Evolutionary conservation across 2,329 filamentous ascomycete genomes (phyloP).

Genomic region (Trichoderma polysporum): DNA sequence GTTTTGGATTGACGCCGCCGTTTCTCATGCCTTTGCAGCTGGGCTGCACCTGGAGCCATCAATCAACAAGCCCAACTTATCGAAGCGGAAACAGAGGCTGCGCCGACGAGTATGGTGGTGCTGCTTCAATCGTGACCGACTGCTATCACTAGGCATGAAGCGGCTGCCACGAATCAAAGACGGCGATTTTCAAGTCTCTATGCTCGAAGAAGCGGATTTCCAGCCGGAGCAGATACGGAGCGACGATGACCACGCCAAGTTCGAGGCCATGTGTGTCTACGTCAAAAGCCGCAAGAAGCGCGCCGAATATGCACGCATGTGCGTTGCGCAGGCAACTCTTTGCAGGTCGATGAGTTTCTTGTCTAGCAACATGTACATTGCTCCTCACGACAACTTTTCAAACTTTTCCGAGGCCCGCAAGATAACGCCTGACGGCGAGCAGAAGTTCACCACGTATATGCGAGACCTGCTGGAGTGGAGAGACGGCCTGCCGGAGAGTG

Average conservation of each 20-base stretch:
- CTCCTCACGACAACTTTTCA: slow-evolving; percentile 5
- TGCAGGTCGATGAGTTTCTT: slow-evolving; percentile 17
- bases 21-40: slow-evolving; percentile 14
- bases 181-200: slow-evolving; percentile 10
- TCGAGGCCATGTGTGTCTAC: slow-evolving; percentile 15
- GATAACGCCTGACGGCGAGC: slow-evolving; percentile 1
- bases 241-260: slow-evolving; percentile 5
- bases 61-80: slow-evolving; percentile 5
- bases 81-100: slow-evolving; percentile 8
- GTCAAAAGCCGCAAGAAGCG: slow-evolving; percentile 17
- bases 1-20: slow-evolving; percentile 16
- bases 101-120: slow-evolving; percentile 15
- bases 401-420: background rate
- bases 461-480: slow-evolving; percentile 18
- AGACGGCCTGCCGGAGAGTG: slow-evolving; percentile 12
- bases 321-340: slow-evolving; percentile 6
- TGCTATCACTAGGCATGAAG: slow-evolving; percentile 14
- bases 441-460: slow-evolving; percentile 15
- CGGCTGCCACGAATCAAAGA: slow-evolving; percentile 7
- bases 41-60: slow-evolving; percentile 15
- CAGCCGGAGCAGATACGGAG: slow-evolving; percentile 13
- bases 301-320: slow-evolving; percentile 12
- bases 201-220: slow-evolving; percentile 17
- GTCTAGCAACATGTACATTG: slow-evolving; percentile 15
- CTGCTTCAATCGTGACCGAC: slow-evolving; percentile 17